These are phyloP conservation scores for Ceratocystis albifundus DNA, from an alignment of 2,329 filamentous ascomycete genomes.

Conservation along the genomic window DNA sequence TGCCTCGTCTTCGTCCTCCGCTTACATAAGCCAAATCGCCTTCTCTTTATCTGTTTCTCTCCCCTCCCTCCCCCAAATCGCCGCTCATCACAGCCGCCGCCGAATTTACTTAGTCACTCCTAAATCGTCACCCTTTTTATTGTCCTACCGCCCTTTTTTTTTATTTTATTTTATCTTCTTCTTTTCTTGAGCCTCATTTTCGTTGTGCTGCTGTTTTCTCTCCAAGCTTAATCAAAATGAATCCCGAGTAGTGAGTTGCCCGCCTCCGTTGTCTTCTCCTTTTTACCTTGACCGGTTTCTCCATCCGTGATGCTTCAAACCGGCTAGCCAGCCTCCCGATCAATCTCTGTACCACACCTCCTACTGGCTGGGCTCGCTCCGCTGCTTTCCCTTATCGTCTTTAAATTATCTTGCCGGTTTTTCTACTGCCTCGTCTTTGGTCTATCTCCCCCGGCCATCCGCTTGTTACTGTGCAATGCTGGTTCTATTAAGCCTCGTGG, in stretches of 20 bases:
- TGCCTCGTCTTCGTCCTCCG: background rate
- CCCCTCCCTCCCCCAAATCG: background rate
- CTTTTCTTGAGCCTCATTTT: conserved; percentile 12
- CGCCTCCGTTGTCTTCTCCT: background rate
- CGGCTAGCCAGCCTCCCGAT: background rate
- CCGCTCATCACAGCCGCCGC: background rate
- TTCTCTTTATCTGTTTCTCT: background rate
- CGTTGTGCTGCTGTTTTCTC: conserved; percentile 2
- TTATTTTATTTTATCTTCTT: background rate
- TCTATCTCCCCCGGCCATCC: conserved; percentile 17
- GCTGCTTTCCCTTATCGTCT: background rate
- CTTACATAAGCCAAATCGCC: background rate
- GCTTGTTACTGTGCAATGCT: too few relatives aligned
- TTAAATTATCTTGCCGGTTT: background rate
- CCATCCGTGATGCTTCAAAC: background rate
- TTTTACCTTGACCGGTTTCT: background rate
- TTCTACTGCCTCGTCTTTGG: background rate
- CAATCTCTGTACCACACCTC: background rate
- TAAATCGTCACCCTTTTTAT: conserved; percentile 6
- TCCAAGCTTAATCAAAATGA: conserved; percentile 51
- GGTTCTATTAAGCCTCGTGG: background rate
- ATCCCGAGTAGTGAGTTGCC: conserved; percentile 74
- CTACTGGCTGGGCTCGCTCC: background rate
- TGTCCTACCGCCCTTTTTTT: background rate
- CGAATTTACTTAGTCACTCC: background rate